Evolutionary conservation across 2,329 filamentous ascomycete genomes (phyloP), one percentile per base, ranked within the genome.

Genomic region (Pseudogymnoascus sp.): DNA sequence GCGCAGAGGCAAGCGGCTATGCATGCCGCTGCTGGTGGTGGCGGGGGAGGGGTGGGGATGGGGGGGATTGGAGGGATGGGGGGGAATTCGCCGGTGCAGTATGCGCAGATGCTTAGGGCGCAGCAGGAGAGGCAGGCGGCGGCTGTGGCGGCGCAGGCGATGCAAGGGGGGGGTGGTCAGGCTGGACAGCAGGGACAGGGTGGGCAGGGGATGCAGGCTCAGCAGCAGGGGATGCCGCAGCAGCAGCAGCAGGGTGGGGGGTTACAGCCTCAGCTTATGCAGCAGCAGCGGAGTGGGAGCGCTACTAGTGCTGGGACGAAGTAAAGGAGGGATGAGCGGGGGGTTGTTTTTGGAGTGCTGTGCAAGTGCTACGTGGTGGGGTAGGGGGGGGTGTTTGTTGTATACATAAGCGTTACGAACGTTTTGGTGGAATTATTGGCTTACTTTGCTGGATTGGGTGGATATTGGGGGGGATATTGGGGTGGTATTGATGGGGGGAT

Each of bases 161-260:
- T n/a, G n/a, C n/a, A n/a, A n/a, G n/a, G n/a, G n/a, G n/a, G n/a
- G n/a, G n/a, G n/a, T n/a, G n/a, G n/a, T n/a, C n/a, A n/a, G n/a
- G n/a, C n/a, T n/a, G n/a, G n/a, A n/a, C n/a, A 1, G 26, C 26
- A 82, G 65, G 75, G 79, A 69, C 80, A 81, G n/a, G 72, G 79
- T 6, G 75, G 74, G 16, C 35, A 26, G 21, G 63, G 38, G 6
- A 63, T 65, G n/a, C n/a, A n/a, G n/a, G n/a, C n/a, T n/a, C n/a
- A n/a, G n/a, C n/a, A n/a, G 61, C 64, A 59, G 62, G 62, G 14
- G 66, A 61, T 64, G 56, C 56, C 29, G 61, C 26, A 26, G 26
- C 26, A 26, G 26, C 64, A 66, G 35, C 66, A 64, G 37, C 37
- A 40, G n/a, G 37, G 37, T 13, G 40, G 40, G 1, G 50, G 50